phyloP scores from a whole-genome alignment of 2,329 filamentous ascomycete genomes.

The Juglanconis sp. region DNA sequence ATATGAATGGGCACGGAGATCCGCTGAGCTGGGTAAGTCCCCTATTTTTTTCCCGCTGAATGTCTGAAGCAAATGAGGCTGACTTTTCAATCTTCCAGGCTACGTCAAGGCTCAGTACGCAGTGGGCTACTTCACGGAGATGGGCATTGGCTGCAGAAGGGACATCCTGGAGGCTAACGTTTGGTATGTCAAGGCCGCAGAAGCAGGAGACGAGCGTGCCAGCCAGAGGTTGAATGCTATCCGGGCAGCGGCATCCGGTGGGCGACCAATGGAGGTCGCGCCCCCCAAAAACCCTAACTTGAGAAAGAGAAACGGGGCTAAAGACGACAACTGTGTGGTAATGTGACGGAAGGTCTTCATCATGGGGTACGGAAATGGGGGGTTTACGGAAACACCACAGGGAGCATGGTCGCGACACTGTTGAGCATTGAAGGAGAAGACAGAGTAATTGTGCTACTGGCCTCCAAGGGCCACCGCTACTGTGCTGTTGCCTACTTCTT shows the following conservation, averaged over 20 bases:
- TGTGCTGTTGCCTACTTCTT: neutral
- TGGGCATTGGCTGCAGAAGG: constrained; percentile 92
- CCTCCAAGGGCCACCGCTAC: neutral
- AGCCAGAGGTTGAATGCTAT: constrained; percentile 85
- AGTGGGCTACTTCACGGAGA: constrained; percentile 95
- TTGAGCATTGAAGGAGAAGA: neutral
- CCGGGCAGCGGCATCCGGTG: constrained; percentile 69
- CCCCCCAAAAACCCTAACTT: constrained; percentile 41
- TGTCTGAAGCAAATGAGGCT: neutral
- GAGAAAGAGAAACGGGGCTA: constrained; percentile 47
- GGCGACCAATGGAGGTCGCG: constrained; percentile 54
- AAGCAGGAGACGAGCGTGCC: constrained; percentile 85
- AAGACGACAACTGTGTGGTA: constrained; percentile 54
- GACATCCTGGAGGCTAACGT: constrained; percentile 97
- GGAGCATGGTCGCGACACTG: neutral
- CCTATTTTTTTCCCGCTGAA: neutral
- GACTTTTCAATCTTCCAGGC: constrained; percentile 40
- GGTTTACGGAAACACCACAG: neutral
- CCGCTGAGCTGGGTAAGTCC: constrained; percentile 76
- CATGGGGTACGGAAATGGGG: neutral
- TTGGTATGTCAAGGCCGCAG: constrained; percentile 96
- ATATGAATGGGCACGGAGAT: constrained; percentile 89
- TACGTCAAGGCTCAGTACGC: constrained; percentile 82
- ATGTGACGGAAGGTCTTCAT: constrained; percentile 43
- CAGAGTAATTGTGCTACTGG: neutral